A percentile compares a stretch with the other conserved stretches of the same genome.
phyloP scores from a whole-genome alignment of 1,139 yeast species.

The Saccharomyces uvarum region DNA sequence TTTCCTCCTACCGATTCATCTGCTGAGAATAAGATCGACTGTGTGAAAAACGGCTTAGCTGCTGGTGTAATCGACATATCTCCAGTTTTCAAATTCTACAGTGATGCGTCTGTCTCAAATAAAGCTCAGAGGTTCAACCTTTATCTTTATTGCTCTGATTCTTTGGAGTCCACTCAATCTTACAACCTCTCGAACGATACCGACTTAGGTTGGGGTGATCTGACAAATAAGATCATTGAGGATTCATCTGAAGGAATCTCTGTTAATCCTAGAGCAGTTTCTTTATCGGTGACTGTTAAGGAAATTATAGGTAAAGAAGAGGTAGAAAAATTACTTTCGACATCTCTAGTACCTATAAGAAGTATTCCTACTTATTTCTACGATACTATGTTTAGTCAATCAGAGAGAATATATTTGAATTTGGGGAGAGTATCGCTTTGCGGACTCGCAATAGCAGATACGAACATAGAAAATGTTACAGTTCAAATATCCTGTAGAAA shows the following conservation, averaged over 20 bases:
- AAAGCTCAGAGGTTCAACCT: conserved; percentile 66
- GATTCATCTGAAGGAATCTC: conserved; percentile 78
- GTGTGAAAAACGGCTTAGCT: conserved; percentile 72
- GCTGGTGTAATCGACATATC: conserved; percentile 86
- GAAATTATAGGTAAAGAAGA: conserved; percentile 52
- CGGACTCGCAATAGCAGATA: conserved; percentile 11
- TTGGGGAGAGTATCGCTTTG: conserved; percentile 43
- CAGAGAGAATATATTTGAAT: conserved; percentile 54
- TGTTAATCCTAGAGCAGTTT: conserved; percentile 74
- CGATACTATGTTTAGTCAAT: conserved; percentile 53
- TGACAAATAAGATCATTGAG: conserved; percentile 67
- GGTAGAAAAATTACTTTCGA: conserved; percentile 36
- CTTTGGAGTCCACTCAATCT: neutral
- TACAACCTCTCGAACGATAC: neutral
- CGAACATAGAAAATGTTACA: conserved; percentile 36
- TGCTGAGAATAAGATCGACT: conserved; percentile 28
- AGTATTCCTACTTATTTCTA: conserved; percentile 55
- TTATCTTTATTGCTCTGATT: conserved; percentile 41
- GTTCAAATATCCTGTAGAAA: conserved; percentile 41
- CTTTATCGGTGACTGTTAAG: conserved; percentile 60
- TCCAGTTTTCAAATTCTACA: conserved; percentile 61
- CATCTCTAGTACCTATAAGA: conserved; percentile 36
- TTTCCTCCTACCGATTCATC: conserved; percentile 18
- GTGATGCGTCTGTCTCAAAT: conserved; percentile 50
- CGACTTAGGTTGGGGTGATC: conserved; percentile 83